These are phyloP conservation scores for Mortierella sp. DNA, from an alignment of 371 early-diverging fungal genomes.

Conservation along the genomic window DNA sequence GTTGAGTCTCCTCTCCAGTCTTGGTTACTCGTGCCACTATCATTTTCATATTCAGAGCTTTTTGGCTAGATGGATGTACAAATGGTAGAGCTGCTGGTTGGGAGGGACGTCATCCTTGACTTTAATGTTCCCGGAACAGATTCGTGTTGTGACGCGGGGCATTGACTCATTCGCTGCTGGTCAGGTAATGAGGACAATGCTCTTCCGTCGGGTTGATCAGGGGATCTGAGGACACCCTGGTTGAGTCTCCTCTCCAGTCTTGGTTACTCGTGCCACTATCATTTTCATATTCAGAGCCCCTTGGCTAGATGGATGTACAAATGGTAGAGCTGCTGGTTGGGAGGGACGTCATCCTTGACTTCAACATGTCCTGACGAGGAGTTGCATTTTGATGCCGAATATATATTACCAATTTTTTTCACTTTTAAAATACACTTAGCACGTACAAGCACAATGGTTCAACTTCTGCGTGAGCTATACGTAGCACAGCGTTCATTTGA, in stretches of 20 bases:
- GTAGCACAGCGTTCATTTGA: conserved; percentile 15
- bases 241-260: conserved; percentile 28
- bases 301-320: conserved; percentile 17
- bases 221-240: conserved; percentile 30
- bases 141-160: too few species aligned
- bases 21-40: conserved; percentile 30
- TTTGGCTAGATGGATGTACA: conserved; percentile 18
- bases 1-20: conserved; percentile 28
- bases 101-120: conserved; percentile 18
- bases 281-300: conserved; percentile 16
- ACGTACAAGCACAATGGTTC: conserved; percentile 12
- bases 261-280: conserved; percentile 30
- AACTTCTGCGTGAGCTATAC: conserved; percentile 8
- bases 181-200: too few species aligned
- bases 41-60: conserved; percentile 14
- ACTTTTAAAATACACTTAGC: too few species aligned
- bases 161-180: too few species aligned
- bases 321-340: conserved; percentile 18
- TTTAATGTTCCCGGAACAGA: too few species aligned
- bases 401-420: too few species aligned
- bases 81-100: conserved; percentile 19
- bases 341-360: conserved; percentile 17
- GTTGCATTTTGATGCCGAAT: too few species aligned
- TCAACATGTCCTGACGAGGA: too few species aligned
- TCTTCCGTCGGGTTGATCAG: conserved; percentile 23